Percentiles rank a stretch among this genome's conserved stretches.
Conservation (phyloP, 257 asterid species). For the Perilla frutescens region DNA sequence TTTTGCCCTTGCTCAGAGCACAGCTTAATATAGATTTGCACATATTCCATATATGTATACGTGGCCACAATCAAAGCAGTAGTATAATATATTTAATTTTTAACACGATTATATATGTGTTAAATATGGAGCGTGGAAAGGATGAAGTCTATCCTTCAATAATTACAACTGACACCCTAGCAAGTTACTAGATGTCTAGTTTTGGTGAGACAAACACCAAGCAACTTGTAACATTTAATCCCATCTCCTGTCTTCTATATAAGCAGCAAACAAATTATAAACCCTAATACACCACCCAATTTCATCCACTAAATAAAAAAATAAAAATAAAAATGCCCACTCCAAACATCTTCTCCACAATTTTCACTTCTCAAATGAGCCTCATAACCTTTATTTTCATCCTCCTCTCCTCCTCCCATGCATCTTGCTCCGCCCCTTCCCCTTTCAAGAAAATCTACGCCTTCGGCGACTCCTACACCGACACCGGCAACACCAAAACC, state of each 20-base stretch:
- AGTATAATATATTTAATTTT: no score
- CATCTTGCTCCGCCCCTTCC: slow-evolving; percentile 36
- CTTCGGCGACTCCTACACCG: slow-evolving; percentile 87
- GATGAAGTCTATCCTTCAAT: neutral
- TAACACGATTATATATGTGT: no score
- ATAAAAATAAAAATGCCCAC: slow-evolving; percentile 22
- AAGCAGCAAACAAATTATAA: neutral
- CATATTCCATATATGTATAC: no score
- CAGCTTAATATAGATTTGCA: no score
- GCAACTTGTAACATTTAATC: neutral
- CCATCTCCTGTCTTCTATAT: slow-evolving; percentile 5
- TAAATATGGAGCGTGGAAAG: no score
- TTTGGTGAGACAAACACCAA: neutral
- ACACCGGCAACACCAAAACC: slow-evolving; percentile 80
- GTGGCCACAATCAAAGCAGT: no score
- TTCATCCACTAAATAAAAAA: neutral
- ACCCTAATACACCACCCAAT: neutral
- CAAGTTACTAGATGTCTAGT: slow-evolving; percentile 3
- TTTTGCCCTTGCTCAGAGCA: no score
- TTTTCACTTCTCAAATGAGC: slow-evolving; percentile 28
- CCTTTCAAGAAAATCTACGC: slow-evolving; percentile 69
- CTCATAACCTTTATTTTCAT: slow-evolving; percentile 23
- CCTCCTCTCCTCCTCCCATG: slow-evolving; percentile 20
- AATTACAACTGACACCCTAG: neutral
- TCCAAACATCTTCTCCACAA: neutral